Base-by-base conservation (phyloP, 108 stramenopile species). In the Cyclotella sp. region DNA sequence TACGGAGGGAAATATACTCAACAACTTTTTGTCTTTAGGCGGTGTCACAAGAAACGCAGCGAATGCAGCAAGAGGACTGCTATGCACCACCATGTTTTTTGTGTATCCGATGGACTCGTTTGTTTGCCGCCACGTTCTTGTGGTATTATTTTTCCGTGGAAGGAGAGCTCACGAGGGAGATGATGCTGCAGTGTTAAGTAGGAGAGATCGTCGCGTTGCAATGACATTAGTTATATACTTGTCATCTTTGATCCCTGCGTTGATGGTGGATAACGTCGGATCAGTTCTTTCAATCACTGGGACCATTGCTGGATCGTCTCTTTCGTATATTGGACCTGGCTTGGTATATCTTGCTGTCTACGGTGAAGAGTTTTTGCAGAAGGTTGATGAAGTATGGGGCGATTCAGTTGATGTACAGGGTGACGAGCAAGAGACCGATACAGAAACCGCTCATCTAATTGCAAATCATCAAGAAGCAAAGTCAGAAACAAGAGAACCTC, bases 291-390 rank as follows among this genome's bases (percentile, higher is more conserved):
- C 89, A 0, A 65, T 88, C 5, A 85, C 85, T 26, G 90, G 93
- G 26, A 79, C 89, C 18, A 63, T 96, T 59, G 91, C 81, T 34
- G 95, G 90, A 21, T 86, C 84, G 18, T 86, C 80, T 53, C 57
- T 96, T 24, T 71, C 83, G 19, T 96, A 96, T 67, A 87, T 96
- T 67, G 92, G 90, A n/a, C 95, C 95, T 41, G 92, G 92, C 30
- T 68, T 86, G 39, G 82, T 90, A 2, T 96, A 92, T 68, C 61
- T 96, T 40, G 91, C 85, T 22, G 81, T 96, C 1, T 91, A 96
- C 71, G 92, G 91, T 0, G 86, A 71, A 22, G 84, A 91, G 45
- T 95, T 95, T 64, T 61, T 91, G 63, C 78, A 84, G 55, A 69
- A 89, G 43, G 80, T 80, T 12, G 54, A 86, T 65, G 65, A 78